phyloP scores from a whole-genome alignment of 1,284 basidiomycete species.

The Hymenochaete sp. region DNA sequence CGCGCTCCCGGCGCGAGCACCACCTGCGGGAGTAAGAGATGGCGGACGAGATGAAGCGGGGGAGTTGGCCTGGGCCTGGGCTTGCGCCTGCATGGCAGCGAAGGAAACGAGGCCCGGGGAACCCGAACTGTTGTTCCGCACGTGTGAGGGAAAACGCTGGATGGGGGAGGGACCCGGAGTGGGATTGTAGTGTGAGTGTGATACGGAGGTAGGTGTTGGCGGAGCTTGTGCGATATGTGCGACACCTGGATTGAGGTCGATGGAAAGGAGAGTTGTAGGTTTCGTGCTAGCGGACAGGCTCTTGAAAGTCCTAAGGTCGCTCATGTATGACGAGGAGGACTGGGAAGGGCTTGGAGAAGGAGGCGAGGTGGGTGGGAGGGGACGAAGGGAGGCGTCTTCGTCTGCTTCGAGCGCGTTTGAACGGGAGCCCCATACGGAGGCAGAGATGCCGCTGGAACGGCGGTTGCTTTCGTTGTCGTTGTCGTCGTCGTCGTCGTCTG shows the following conservation, averaged over 20 bases:
- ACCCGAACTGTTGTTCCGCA: slow-evolving; percentile 47
- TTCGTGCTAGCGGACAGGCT: slow-evolving; percentile 88
- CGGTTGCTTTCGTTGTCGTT: slow-evolving; percentile 36
- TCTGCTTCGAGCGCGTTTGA: slow-evolving; percentile 70
- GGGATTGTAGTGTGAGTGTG: slow-evolving; percentile 13
- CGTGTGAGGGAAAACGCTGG: slow-evolving; percentile 46
- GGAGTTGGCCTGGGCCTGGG: slow-evolving; percentile 45
- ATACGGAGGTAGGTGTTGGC: slow-evolving; percentile 35
- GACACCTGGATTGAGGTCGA: slow-evolving; percentile 74
- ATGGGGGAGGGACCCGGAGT: slow-evolving; percentile 19
- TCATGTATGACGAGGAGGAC: slow-evolving; percentile 71
- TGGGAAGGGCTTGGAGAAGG: slow-evolving; percentile 77
- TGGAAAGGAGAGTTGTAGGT: slow-evolving; percentile 85
- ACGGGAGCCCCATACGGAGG: slow-evolving; percentile 64
- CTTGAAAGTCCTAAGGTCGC: slow-evolving; percentile 68
- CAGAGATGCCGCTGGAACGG: slow-evolving; percentile 48
- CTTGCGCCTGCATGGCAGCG: slow-evolving; percentile 50
- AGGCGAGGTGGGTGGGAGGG: slow-evolving; percentile 76
- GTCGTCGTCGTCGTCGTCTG: slow-evolving; percentile 38
- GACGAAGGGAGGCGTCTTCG: slow-evolving; percentile 82
- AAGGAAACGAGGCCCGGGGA: slow-evolving; percentile 54
- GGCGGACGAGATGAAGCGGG: slow-evolving; percentile 35
- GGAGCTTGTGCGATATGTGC: slow-evolving; percentile 88
- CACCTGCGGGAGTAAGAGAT: slow-evolving; percentile 27
- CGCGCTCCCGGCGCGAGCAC: slow-evolving; percentile 21